Evolutionary conservation across 139 green algal species (phyloP).

Genomic region (Micromonas pusilla): DNA sequence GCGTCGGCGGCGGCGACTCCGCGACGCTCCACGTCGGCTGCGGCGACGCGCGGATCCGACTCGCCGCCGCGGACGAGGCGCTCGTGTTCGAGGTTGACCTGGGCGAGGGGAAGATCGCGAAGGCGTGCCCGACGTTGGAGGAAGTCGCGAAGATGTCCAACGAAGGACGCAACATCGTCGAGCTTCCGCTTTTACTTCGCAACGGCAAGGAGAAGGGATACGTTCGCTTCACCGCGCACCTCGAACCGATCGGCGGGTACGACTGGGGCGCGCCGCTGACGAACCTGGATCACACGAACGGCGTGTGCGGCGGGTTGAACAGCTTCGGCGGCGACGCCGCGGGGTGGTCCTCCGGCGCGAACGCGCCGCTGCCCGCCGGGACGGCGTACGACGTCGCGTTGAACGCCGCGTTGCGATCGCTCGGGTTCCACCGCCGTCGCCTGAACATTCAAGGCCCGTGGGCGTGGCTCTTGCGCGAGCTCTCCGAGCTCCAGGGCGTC

Average conservation of each 20-base stretch:
- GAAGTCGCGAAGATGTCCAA: not conserved
- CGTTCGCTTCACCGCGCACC: not conserved
- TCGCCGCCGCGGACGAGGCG: not conserved
- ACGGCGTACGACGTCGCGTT: slow-evolving; percentile 10
- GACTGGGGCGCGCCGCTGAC: not conserved
- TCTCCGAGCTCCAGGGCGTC: not conserved
- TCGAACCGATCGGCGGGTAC: not conserved
- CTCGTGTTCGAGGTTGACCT: not conserved
- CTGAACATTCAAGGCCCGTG: not conserved
- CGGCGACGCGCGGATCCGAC: not conserved
- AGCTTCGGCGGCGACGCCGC: not conserved
- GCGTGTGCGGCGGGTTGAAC: too few relatives aligned
- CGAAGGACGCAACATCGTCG: not conserved
- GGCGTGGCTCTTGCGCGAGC: slow-evolving; percentile 1
- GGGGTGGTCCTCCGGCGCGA: not conserved
- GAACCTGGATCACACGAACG: not conserved
- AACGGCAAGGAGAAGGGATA: not conserved
- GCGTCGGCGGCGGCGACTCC: not conserved
- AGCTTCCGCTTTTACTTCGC: not conserved
- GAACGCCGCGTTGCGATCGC: not conserved
- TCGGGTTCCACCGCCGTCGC: not conserved
- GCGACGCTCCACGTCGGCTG: not conserved
- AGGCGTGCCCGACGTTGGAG: not conserved
- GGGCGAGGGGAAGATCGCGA: not conserved
- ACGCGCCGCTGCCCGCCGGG: not conserved